A percentile compares a stretch with the other conserved stretches of the same genome.
Evolutionary conservation across 805 yeast genomes (phyloP).

Genomic region (Candida dajiaensis): DNA sequence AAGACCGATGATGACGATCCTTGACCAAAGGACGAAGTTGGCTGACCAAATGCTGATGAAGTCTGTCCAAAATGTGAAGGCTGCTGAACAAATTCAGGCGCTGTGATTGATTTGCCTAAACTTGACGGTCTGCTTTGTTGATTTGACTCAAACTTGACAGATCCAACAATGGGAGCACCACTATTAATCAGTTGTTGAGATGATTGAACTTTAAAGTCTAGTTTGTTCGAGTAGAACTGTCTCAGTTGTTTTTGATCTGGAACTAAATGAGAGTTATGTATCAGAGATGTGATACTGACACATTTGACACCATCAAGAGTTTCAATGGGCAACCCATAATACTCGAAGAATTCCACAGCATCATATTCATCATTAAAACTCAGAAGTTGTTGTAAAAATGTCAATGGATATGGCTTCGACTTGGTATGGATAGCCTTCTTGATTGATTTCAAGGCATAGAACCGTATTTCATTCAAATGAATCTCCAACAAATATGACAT

Average conservation of each 20-base stretch:
- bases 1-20: not conserved
- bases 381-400: slow-evolving; percentile 41
- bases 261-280: slow-evolving; percentile 29
- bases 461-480: slow-evolving; percentile 73
- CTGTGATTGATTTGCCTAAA: not conserved
- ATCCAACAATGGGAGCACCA: slow-evolving; percentile 9
- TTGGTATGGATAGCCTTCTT: slow-evolving; percentile 62
- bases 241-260: slow-evolving; percentile 36
- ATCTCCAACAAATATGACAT: slow-evolving; percentile 72
- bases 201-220: slow-evolving; percentile 33
- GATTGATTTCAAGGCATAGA: slow-evolving; percentile 65
- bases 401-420: slow-evolving; percentile 57
- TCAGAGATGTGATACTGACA: slow-evolving; percentile 39
- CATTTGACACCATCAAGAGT: slow-evolving; percentile 27
- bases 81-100: not conserved
- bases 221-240: slow-evolving; percentile 39
- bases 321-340: slow-evolving; percentile 51
- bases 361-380: slow-evolving; percentile 63
- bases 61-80: not conserved
- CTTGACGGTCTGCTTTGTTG: not conserved
- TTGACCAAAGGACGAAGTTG: not conserved
- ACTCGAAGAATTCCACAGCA: slow-evolving; percentile 48
- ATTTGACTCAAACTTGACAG: slow-evolving; percentile 1
- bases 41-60: not conserved
- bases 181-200: slow-evolving; percentile 29